Conservation (phyloP, 2,329 filamentous ascomycete genomes). For the Claviceps pazoutovae region DNA sequence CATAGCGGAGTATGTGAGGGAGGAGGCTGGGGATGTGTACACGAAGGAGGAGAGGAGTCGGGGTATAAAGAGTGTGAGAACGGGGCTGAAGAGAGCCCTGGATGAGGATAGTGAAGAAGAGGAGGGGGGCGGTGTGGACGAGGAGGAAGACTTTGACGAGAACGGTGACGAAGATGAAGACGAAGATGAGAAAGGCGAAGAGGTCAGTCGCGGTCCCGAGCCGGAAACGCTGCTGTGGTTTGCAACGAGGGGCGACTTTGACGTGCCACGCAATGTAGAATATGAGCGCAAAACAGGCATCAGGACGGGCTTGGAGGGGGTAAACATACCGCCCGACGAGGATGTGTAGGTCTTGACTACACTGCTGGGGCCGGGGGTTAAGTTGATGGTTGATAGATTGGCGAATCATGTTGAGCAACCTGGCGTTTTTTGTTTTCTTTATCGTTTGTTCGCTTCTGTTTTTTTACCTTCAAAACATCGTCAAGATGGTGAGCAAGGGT, state of each 20-base stretch:
- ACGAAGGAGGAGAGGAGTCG: constrained; percentile 54
- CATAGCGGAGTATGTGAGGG: constrained; percentile 27
- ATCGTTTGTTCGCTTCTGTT: not conserved
- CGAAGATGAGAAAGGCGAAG: constrained; percentile 7
- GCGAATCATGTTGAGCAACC: too few relatives aligned
- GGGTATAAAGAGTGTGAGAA: constrained; percentile 57
- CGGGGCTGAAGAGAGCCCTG: constrained; percentile 47
- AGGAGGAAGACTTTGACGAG: constrained; percentile 13
- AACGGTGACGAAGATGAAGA: constrained; percentile 11
- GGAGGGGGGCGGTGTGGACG: constrained; percentile 23
- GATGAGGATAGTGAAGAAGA: constrained; percentile 39
- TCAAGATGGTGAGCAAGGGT: not conserved
- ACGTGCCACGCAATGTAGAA: constrained; percentile 31
- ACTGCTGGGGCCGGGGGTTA: constrained; percentile 3
- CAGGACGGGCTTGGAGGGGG: constrained; percentile 20
- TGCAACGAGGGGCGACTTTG: constrained; percentile 28
- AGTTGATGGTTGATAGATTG: too few relatives aligned
- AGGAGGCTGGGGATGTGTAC: constrained; percentile 45
- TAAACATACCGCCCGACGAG: constrained; percentile 18
- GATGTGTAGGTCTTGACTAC: constrained; percentile 7
- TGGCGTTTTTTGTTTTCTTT: too few relatives aligned
- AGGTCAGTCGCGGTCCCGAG: constrained; percentile 22
- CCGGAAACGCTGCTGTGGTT: constrained; percentile 36
- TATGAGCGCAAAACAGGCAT: constrained; percentile 22
- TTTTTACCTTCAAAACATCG: not conserved